These are phyloP conservation scores for Penicillium parvum DNA, from an alignment of 495 filamentous ascomycete genomes.

Conservation along the genomic window DNA sequence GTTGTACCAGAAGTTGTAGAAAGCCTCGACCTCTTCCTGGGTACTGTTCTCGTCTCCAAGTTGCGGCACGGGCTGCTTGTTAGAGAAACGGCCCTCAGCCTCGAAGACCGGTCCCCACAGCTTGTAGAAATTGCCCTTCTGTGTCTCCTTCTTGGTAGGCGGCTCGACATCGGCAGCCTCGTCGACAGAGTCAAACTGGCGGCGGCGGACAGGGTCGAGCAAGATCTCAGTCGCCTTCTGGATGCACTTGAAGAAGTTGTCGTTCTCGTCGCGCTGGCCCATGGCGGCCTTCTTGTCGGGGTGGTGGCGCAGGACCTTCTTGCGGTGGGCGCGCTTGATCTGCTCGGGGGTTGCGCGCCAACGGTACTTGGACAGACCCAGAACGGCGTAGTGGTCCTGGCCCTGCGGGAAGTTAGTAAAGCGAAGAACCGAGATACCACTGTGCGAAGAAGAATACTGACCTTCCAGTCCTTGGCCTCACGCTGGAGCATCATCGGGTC, in stretches of 20 bases:
- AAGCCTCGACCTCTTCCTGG: constrained; percentile 83
- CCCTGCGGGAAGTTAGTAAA: constrained; percentile 45
- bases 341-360: constrained; percentile 91
- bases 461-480: constrained; percentile 99
- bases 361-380: constrained; percentile 88
- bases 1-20: constrained; percentile 99
- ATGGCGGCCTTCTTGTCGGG: constrained; percentile 96
- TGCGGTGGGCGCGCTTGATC: constrained; percentile 97
- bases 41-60: constrained; percentile 80
- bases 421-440: background rate
- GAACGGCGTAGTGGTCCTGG: constrained; percentile 98
- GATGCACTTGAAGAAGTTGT: constrained; percentile 99
- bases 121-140: constrained; percentile 91
- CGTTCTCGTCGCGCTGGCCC: constrained; percentile 76
- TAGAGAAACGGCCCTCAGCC: constrained; percentile 88
- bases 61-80: constrained; percentile 76
- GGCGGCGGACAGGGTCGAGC: constrained; percentile 83
- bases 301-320: constrained; percentile 98
- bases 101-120: constrained; percentile 84
- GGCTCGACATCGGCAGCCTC: constrained; percentile 87
- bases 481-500: constrained; percentile 84
- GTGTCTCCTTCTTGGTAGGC: constrained; percentile 79
- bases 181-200: constrained; percentile 95
- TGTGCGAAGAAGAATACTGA: constrained; percentile 34
- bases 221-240: constrained; percentile 96